Percentiles rank a stretch among this genome's conserved stretches.
Evolutionary conservation across 1,139 yeast species (phyloP).

Genomic region (Geotrichum europaeum): DNA sequence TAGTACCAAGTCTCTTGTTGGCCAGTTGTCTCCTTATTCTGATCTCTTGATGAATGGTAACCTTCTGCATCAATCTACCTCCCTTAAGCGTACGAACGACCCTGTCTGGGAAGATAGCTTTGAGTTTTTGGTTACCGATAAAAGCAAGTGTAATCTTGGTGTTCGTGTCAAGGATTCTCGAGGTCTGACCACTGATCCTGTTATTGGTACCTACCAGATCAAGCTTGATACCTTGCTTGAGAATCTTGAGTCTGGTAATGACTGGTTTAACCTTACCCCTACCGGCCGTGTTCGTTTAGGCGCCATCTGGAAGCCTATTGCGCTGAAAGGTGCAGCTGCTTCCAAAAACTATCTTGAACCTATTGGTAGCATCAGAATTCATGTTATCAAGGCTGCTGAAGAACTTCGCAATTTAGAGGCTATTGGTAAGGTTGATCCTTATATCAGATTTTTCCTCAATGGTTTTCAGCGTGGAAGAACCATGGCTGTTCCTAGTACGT

Average conservation of each 20-base stretch:
- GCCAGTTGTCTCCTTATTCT: constrained; percentile 62
- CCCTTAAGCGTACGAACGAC: constrained; percentile 53
- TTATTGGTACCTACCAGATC: constrained; percentile 42
- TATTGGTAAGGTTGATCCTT: constrained; percentile 89
- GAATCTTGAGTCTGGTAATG: constrained; percentile 68
- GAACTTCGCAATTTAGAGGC: constrained; percentile 71
- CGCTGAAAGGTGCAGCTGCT: constrained; percentile 52
- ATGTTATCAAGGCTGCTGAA: constrained; percentile 58
- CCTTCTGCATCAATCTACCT: constrained; percentile 49
- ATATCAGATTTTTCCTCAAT: constrained; percentile 75
- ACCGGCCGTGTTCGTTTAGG: constrained; percentile 64
- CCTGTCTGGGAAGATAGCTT: constrained; percentile 62
- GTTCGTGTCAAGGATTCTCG: constrained; percentile 59
- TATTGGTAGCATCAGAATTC: constrained; percentile 82
- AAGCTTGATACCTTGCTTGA: constrained; percentile 67
- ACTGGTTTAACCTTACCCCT: constrained; percentile 63
- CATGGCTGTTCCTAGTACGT: constrained; percentile 54
- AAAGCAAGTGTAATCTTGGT: constrained; percentile 62
- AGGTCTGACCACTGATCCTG: constrained; percentile 54
- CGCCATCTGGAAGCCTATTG: constrained; percentile 87
- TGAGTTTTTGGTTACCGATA: constrained; percentile 71
- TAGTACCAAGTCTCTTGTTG: constrained; percentile 55
- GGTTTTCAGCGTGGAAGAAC: constrained; percentile 77
- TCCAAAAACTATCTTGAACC: constrained; percentile 83
- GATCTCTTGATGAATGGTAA: constrained; percentile 64